phyloP scores from a whole-genome alignment of 306 rosid species.

The Begonia masoniana region DNA sequence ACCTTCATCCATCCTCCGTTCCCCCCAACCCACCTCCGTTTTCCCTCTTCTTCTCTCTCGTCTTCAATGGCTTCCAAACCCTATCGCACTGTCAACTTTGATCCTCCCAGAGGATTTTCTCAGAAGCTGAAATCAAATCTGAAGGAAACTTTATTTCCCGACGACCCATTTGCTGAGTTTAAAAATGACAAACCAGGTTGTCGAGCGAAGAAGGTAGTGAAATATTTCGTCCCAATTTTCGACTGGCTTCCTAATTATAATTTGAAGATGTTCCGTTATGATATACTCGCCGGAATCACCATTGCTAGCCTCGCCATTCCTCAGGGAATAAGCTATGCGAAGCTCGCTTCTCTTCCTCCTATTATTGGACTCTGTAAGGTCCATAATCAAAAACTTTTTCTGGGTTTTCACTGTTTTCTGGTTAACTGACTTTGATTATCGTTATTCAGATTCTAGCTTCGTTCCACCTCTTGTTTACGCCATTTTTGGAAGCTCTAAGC shows the following conservation, averaged over 20 bases:
- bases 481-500: conserved; percentile 66
- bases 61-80: not conserved
- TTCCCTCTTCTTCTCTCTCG: not conserved
- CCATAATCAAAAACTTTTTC: not conserved
- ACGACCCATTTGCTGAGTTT: conserved; percentile 53
- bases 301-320: conserved; percentile 88
- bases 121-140: conserved; percentile 24
- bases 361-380: conserved; percentile 67
- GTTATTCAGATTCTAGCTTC: conserved; percentile 52
- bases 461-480: conserved; percentile 73
- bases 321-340: conserved; percentile 86
- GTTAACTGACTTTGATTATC: not conserved
- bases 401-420: not conserved
- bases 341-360: conserved; percentile 58
- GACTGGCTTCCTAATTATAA: conserved; percentile 60
- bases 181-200: conserved; percentile 2
- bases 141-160: conserved; percentile 11
- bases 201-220: conserved; percentile 19
- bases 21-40: not conserved
- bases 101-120: conserved; percentile 18
- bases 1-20: not conserved
- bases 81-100: conserved; percentile 33
- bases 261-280: conserved; percentile 20
- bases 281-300: conserved; percentile 72
- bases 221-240: conserved; percentile 53